A percentile compares a stretch with the other conserved stretches of the same genome.
phyloP scores from a whole-genome alignment of 1,284 basidiomycete species.

The Cryptococcus sp. region DNA sequence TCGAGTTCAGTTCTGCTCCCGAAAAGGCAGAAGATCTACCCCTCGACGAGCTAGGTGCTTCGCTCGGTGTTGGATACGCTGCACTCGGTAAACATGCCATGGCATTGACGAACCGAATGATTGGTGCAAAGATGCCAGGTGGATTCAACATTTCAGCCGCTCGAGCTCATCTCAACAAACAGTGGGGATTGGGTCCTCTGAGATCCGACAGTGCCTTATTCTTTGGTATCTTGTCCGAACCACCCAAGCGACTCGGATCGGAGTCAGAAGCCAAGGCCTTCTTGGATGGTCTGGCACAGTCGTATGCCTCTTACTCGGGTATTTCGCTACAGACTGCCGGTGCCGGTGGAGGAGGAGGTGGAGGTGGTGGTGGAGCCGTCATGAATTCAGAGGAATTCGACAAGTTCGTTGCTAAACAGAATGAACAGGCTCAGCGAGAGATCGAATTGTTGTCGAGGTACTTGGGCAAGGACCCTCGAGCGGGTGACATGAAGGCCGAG shows the following conservation, averaged over 20 bases:
- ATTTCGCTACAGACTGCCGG: conserved; percentile 71
- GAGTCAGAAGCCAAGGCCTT: conserved; percentile 91
- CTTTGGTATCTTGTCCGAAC: conserved; percentile 85
- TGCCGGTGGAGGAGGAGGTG: conserved; percentile 58
- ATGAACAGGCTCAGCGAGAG: conserved; percentile 86
- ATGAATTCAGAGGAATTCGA: conserved; percentile 98
- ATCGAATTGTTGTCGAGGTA: conserved; percentile 96
- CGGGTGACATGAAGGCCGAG: conserved; percentile 84
- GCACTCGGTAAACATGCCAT: conserved; percentile 93
- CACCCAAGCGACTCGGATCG: conserved; percentile 84
- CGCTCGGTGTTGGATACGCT: conserved; percentile 73
- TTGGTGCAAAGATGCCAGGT: conserved; percentile 96
- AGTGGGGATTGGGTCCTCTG: conserved; percentile 85
- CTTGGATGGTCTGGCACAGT: conserved; percentile 78
- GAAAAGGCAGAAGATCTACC: conserved; percentile 98
- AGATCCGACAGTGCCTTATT: conserved; percentile 90
- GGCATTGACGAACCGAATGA: conserved; percentile 82
- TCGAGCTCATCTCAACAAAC: conserved; percentile 81
- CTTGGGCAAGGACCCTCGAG: conserved; percentile 85
- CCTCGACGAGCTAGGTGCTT: conserved; percentile 87
- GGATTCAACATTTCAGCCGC: conserved; percentile 96
- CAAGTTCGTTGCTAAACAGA: conserved; percentile 90
- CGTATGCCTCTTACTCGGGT: conserved; percentile 82
- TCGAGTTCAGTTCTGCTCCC: conserved; percentile 84
- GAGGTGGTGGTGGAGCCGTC: conserved; percentile 66